Conservation (phyloP, 257 asterid genomes). For the Fraxinus pennsylvanica region DNA sequence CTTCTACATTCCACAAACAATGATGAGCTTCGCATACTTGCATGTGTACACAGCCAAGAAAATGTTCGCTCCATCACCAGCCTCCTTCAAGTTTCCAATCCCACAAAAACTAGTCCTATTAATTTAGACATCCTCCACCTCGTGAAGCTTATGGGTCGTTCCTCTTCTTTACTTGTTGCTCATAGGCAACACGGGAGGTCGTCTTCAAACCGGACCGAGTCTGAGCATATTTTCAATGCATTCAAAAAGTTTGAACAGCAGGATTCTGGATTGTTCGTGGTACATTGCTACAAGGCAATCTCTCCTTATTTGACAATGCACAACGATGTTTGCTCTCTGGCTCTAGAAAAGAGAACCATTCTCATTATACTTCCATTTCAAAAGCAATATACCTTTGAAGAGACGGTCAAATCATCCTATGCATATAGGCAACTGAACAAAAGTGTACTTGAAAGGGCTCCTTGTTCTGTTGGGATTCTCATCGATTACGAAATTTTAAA, state of each 20-base stretch:
- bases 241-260: slow-evolving; percentile 47
- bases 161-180: slow-evolving; percentile 53
- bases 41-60: slow-evolving; percentile 55
- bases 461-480: slow-evolving; percentile 66
- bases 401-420: slow-evolving; percentile 36
- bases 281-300: slow-evolving; percentile 53
- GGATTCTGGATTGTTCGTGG: slow-evolving; percentile 28
- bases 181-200: slow-evolving; percentile 39
- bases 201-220: slow-evolving; percentile 33
- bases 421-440: slow-evolving; percentile 49
- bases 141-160: slow-evolving; percentile 52
- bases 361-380: slow-evolving; percentile 50
- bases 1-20: slow-evolving; percentile 45
- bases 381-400: slow-evolving; percentile 35
- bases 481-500: slow-evolving; percentile 40
- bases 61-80: slow-evolving; percentile 46
- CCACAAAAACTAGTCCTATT: slow-evolving; percentile 47
- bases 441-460: slow-evolving; percentile 53
- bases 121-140: slow-evolving; percentile 58
- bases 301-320: slow-evolving; percentile 64
- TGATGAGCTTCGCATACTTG: slow-evolving; percentile 59
- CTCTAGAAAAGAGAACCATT: slow-evolving; percentile 50
- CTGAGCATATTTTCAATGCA: slow-evolving; percentile 51
- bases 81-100: slow-evolving; percentile 55
- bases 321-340: slow-evolving; percentile 52